A percentile compares a stretch with the other conserved stretches of the same genome.
Evolutionary conservation across 2,329 filamentous ascomycete species (phyloP).

Genomic region (Trichoderma lentiforme): DNA sequence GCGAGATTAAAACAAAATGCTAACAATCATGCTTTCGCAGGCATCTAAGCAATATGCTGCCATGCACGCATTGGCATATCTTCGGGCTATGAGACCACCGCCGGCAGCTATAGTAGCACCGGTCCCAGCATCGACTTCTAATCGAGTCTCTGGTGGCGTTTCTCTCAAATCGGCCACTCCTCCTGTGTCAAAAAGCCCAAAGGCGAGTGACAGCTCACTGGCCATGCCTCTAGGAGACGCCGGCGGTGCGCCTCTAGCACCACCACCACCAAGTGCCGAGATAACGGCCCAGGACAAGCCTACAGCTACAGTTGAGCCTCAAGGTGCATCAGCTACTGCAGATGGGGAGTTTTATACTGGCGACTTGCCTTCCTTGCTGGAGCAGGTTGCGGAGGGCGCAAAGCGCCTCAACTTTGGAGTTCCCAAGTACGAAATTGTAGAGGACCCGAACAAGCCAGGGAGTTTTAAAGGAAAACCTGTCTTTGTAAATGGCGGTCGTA

Average conservation of each 20-base stretch:
- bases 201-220: neutral
- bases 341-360: neutral
- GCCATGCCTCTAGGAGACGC: neutral
- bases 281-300: neutral
- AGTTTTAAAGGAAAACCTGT: conserved; percentile 38
- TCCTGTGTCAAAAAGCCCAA: neutral
- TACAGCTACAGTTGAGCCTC: neutral
- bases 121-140: neutral
- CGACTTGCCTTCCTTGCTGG: conserved; percentile 21
- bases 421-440: conserved; percentile 35
- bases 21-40: conserved; percentile 21
- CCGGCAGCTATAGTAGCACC: neutral
- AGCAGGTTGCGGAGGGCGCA: conserved; percentile 35
- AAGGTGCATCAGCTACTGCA: neutral
- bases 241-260: neutral
- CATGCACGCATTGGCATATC: conserved; percentile 43
- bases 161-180: neutral
- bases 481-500: conserved; percentile 30
- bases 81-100: conserved; percentile 25
- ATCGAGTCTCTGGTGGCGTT: neutral
- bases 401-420: conserved; percentile 29
- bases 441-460: conserved; percentile 20
- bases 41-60: conserved; percentile 53
- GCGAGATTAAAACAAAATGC: neutral
- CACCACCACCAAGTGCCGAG: neutral